Conservation (phyloP, 108 stramenopile species). For the Skeletonema potamos region DNA sequence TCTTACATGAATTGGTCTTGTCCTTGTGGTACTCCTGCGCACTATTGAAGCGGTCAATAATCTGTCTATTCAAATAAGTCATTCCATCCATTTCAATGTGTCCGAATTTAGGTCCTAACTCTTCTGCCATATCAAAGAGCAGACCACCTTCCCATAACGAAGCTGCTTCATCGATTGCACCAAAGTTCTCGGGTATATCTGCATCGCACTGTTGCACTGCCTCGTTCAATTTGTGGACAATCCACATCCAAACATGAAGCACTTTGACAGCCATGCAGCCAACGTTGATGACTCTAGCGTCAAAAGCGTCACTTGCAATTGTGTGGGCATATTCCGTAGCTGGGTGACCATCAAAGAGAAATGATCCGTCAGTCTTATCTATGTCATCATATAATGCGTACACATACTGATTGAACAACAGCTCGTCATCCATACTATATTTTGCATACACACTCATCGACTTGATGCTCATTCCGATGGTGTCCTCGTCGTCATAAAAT, state of each 20-base stretch:
- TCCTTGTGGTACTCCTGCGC: conserved; percentile 66
- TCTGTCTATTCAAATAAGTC: conserved; percentile 66
- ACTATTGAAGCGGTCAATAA: conserved; percentile 69
- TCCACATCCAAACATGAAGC: conserved; percentile 81
- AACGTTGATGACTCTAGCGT: conserved; percentile 13
- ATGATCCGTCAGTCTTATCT: conserved; percentile 47
- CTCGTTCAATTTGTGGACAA: conserved; percentile 63
- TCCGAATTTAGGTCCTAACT: conserved; percentile 53
- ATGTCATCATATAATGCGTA: conserved; percentile 60
- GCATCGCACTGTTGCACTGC: conserved; percentile 57
- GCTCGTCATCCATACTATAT: conserved; percentile 61
- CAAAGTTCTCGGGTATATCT: conserved; percentile 41
- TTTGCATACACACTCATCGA: conserved; percentile 41
- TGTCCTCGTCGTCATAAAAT: conserved; percentile 7
- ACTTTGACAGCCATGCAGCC: conserved; percentile 33
- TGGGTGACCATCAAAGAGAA: conserved; percentile 41
- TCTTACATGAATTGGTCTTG: conserved; percentile 49
- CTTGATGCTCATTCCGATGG: conserved; percentile 26
- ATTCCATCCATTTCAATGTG: conserved; percentile 49
- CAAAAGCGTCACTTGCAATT: conserved; percentile 63
- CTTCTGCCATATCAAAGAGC: conserved; percentile 71
- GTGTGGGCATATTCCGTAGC: conserved; percentile 67
- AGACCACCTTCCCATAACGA: conserved; percentile 76
- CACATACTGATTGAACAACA: conserved; percentile 64
- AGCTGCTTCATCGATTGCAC: conserved; percentile 73